Evolutionary conservation across 208 protist genomes (phyloP), one percentile per base, ranked within the genome.

Genomic region (Trypanosoma avium): DNA sequence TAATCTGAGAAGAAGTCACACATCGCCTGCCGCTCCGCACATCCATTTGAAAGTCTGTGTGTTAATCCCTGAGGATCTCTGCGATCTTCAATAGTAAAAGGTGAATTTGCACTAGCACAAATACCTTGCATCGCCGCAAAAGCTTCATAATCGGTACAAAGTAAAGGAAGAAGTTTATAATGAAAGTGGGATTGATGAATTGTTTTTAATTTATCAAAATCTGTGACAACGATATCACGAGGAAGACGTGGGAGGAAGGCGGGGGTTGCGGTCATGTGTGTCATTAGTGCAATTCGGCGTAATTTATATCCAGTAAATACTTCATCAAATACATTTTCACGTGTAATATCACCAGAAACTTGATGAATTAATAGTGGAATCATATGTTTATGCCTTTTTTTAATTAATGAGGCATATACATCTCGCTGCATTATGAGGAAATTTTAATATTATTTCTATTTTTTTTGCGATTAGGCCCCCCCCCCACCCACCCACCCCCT

Each of bases 201-300:
- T 7, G 58, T 27, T 24, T 66, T 55, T 1, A 95, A 67, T 4
- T 80, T 74, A 19, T 67, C 67, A 73, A 90, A 93, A 63, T 81
- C 60, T 4, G 73, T 64, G 1, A 95, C 68, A 50, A 95, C 70
- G 15, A 91, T 63, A 53, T 91, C 86, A 27, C 73, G 83, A 13
- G 78, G 65, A 43, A 90, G 73, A 0, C 70, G 74, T 8, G 75
- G 62, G 10, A 69, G 33, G 3, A 22, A 43, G 49, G 65, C 21
- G 4, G 66, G 29, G 13, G 48, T 66, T 22, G 63, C 70, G 4
- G 60, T 57, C 74, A 81, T 85, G 70, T 85, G 67, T 8, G 90
- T 93, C 82, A 92, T 92, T 45, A 96, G 81, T 6, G 88, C 82
- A 36, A 96, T 52, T n/a, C 84, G 82, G 8, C 90, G 82, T 9